Evolutionary conservation across 176 grass and related monocot species (phyloP), one percentile per base, ranked within the genome.

Genomic region (Cenchrus fungigraminus): DNA sequence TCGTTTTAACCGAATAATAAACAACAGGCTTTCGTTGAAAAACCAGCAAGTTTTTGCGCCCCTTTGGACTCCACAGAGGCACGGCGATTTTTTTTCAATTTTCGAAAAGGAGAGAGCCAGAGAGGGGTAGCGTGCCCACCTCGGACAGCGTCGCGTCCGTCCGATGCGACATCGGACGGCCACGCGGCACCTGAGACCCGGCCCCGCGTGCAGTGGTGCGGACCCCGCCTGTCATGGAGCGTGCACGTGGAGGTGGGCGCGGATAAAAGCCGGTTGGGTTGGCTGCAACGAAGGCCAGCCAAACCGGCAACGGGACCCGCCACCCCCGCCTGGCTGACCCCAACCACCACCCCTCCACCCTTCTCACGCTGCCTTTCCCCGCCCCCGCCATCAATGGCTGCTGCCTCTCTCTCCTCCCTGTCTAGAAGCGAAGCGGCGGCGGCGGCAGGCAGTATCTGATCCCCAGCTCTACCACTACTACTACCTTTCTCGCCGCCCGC

Each of bases 311-410:
- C 56, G 56, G 56, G 56, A 5, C 56, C 56, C 56, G 54, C 50
- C 50, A 2, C 50, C 50, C 3, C 50, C 3, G 17, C 46, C 22
- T 50, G 47, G 14, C 32, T 40, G 15, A 46, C 43, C 43, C 78
- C 20, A 20, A n/a, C 43, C 51, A 69, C 28, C 45, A 9, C 22
- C 40, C 10, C 34, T 50, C 6, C 20, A 44, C 22, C 34, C 16
- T 20, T 9, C 37, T 40, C 37, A 3, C 37, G 1, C 49, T 3
- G 17, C 65, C 67, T 16, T 16, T 29, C 57, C 77, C 45, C n/a
- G 51, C 20, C 56, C 73, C 73, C 71, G 78, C 88, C 88, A 86
- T 90, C 44, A 82, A 86, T 90, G 88, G 79, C 34, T 15, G 79
- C 34, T 11, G 5, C 77, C 77, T 46, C 52, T 17, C 1, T 14